These are phyloP conservation scores for Stentor roeselii DNA, from an alignment of 73 alveolate genomes.

Conservation along the genomic window DNA sequence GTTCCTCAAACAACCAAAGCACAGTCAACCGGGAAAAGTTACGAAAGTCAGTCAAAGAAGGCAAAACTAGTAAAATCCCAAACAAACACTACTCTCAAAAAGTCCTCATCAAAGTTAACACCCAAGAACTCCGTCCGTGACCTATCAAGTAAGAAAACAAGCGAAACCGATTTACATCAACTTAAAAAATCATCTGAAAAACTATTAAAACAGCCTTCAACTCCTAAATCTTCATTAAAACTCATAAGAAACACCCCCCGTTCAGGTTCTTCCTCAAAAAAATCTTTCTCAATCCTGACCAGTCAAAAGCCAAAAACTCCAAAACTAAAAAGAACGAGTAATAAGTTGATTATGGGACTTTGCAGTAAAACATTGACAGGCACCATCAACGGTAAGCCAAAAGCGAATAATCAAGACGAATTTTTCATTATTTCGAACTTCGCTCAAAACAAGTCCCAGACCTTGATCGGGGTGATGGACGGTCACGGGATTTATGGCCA, in stretches of 20 bases:
- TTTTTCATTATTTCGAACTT: neutral
- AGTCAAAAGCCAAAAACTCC: neutral
- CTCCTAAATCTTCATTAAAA: neutral
- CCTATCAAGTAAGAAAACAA: neutral
- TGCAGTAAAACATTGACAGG: slow-evolving; percentile 23
- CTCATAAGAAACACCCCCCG: neutral
- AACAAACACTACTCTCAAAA: neutral
- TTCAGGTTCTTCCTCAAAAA: neutral
- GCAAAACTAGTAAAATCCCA: neutral
- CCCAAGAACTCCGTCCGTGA: neutral
- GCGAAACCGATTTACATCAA: neutral
- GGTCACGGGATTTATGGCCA: slow-evolving; percentile 77
- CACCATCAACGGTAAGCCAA: neutral
- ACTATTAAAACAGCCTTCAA: neutral
- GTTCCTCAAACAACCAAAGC: slow-evolving; percentile 13
- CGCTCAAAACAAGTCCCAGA: neutral
- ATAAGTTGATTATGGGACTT: neutral
- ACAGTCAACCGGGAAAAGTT: neutral
- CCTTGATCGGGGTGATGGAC: slow-evolving; percentile 56
- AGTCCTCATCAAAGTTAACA: neutral
- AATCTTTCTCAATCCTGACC: neutral
- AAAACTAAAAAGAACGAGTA: too few relatives aligned
- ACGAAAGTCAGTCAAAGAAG: neutral
- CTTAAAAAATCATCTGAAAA: neutral
- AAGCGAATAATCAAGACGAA: slow-evolving; percentile 21